Conservation (phyloP, 2,329 filamentous ascomycete species). For the Cladophialophora bantiana region DNA sequence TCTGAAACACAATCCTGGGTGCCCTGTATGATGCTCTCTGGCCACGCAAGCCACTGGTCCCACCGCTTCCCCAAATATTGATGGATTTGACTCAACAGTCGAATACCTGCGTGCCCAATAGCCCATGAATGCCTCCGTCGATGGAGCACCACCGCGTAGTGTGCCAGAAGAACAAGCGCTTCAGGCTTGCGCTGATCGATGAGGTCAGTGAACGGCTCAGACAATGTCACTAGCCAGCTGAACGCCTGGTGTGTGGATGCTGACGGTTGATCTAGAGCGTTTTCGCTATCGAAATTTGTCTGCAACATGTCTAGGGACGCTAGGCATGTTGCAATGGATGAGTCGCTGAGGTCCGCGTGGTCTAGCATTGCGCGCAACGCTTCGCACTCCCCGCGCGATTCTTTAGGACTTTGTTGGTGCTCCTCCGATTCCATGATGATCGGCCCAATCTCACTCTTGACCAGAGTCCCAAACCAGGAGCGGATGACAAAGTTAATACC, state of each 20-base stretch:
- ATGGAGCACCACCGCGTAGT: constrained; percentile 53
- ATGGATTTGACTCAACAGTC: constrained; percentile 41
- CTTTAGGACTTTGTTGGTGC: constrained; percentile 3
- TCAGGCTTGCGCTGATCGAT: constrained; percentile 49
- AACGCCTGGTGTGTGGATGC: constrained; percentile 23
- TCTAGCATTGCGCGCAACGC: constrained; percentile 26
- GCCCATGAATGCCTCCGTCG: constrained; percentile 46
- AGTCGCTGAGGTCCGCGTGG: constrained; percentile 25
- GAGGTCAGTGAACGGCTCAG: constrained; percentile 44
- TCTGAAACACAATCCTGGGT: too few species aligned
- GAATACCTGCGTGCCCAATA: constrained; percentile 44
- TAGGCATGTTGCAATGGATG: constrained; percentile 22
- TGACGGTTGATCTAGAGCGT: background rate
- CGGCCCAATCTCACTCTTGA: constrained; percentile 19
- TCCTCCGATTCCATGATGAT: constrained; percentile 15
- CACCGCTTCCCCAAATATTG: constrained; percentile 42
- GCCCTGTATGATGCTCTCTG: constrained; percentile 20
- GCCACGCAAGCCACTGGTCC: constrained; percentile 44
- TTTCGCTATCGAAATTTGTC: constrained; percentile 22
- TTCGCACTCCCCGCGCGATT: constrained; percentile 20
- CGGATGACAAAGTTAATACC: constrained; percentile 36
- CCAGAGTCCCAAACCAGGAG: constrained; percentile 17
- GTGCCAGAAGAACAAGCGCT: constrained; percentile 52
- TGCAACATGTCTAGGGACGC: constrained; percentile 28
- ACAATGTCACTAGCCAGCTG: constrained; percentile 29